phyloP scores from a whole-genome alignment of 148 eudicot species.

The Rhododendron griersonianum region DNA sequence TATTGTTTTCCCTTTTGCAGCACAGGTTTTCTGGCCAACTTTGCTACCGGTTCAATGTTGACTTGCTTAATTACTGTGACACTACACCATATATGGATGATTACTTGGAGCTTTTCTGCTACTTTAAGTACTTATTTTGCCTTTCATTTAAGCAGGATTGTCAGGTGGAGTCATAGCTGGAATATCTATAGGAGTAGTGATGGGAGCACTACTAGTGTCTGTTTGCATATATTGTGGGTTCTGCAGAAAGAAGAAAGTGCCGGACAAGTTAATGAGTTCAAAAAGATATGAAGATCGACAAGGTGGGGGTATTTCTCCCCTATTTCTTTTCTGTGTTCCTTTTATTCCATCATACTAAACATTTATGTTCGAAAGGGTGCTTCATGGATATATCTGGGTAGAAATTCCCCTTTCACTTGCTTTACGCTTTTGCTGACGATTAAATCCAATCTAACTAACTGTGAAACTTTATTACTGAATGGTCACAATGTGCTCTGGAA shows the following conservation, averaged over 20 bases:
- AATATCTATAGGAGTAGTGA: slow-evolving; percentile 14
- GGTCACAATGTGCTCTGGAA: background rate
- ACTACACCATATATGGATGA: background rate
- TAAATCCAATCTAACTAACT: background rate
- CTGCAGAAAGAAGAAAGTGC: slow-evolving; percentile 13
- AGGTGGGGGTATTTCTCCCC: background rate
- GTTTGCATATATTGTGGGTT: background rate
- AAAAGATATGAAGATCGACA: slow-evolving; percentile 9
- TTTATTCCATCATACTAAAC: background rate
- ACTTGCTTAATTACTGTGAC: background rate
- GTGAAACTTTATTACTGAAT: background rate
- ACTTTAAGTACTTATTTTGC: background rate
- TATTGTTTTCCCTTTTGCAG: slow-evolving; percentile 38
- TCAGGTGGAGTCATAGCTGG: slow-evolving; percentile 19
- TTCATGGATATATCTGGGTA: background rate
- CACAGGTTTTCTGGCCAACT: slow-evolving; percentile 26
- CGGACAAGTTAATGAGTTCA: background rate
- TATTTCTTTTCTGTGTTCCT: background rate
- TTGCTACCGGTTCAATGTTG: slow-evolving; percentile 19
- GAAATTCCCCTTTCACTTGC: background rate
- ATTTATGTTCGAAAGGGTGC: background rate
- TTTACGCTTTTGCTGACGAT: background rate
- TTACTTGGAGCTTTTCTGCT: background rate
- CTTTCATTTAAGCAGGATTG: slow-evolving; percentile 9
- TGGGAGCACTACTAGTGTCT: slow-evolving; percentile 8